A percentile compares a stretch with the other conserved stretches of the same genome.
Evolutionary conservation across 345 rosid species (phyloP).

Genomic region (Cochlearia excelsa): DNA sequence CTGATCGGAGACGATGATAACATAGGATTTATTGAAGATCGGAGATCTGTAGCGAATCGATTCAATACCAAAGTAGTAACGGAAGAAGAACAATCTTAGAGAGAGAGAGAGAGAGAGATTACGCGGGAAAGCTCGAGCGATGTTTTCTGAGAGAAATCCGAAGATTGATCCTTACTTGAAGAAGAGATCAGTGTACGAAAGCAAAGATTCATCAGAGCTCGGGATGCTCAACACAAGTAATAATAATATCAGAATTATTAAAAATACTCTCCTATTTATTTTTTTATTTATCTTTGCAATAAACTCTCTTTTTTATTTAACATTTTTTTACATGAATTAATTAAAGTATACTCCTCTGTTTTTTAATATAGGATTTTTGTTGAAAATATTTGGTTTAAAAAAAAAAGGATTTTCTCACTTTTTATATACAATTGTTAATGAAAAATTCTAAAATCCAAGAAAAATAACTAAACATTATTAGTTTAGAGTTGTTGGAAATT

Average conservation of each 20-base stretch:
- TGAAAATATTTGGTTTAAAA: too few relatives aligned
- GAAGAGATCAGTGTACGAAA: conserved; percentile 11
- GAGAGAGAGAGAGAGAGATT: conserved; percentile 15
- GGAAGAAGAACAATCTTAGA: conserved; percentile 14
- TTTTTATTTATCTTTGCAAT: neutral
- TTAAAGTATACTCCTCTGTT: too few relatives aligned
- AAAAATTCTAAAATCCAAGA: too few relatives aligned
- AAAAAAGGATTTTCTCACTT: too few relatives aligned
- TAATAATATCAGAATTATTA: too few relatives aligned
- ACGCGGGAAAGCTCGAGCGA: conserved; percentile 28
- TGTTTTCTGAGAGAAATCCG: conserved; percentile 13
- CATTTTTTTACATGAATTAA: neutral
- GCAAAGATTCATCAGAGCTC: conserved; percentile 26
- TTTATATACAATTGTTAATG: too few relatives aligned
- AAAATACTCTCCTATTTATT: neutral
- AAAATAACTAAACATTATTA: too few relatives aligned
- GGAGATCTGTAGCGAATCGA: conserved; percentile 30
- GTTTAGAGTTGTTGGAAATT: too few relatives aligned
- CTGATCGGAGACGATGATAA: conserved; percentile 4
- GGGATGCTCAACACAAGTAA: conserved; percentile 24
- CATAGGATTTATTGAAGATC: conserved; percentile 15
- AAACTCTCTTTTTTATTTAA: neutral
- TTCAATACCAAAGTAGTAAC: conserved; percentile 22
- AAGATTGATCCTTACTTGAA: neutral
- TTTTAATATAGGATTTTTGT: too few relatives aligned